phyloP scores from a whole-genome alignment of 2,329 filamentous ascomycete species.

The Botryotinia narcissicola region DNA sequence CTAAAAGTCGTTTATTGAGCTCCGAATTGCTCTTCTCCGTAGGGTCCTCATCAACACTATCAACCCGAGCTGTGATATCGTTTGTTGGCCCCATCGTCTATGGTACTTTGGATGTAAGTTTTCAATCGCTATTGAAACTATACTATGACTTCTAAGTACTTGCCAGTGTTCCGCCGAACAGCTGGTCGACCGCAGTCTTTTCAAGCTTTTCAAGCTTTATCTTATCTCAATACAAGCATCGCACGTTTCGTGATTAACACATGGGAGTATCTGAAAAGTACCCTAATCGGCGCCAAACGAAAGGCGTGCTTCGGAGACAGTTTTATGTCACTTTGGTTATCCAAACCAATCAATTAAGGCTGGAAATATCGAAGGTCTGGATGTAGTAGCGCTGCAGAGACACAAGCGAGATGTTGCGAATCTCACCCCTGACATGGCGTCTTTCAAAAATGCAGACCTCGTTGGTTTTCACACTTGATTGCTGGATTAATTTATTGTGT shows the following conservation, averaged over 20 bases:
- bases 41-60: slow-evolving; percentile 16
- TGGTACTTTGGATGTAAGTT: background rate
- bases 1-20: slow-evolving; percentile 12
- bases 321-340: slow-evolving; percentile 10
- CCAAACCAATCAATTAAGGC: background rate
- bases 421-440: slow-evolving; percentile 17
- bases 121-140: background rate
- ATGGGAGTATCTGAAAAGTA: background rate
- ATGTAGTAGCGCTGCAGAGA: background rate
- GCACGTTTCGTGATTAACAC: background rate
- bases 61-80: slow-evolving; percentile 13
- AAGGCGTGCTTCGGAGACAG: slow-evolving; percentile 14
- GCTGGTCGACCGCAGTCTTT: background rate
- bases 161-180: background rate
- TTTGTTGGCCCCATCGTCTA: slow-evolving; percentile 15
- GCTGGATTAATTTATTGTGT: slow-evolving; percentile 18
- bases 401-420: slow-evolving; percentile 21
- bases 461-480: slow-evolving; percentile 1
- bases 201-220: slow-evolving; percentile 10
- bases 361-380: background rate
- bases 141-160: background rate
- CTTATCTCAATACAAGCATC: slow-evolving; percentile 6
- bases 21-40: slow-evolving; percentile 16
- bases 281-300: background rate
- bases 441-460: slow-evolving; percentile 8